A percentile compares a stretch with the other conserved stretches of the same genome.
Evolutionary conservation across 345 rosid species (phyloP).

Genomic region (Excoecaria cochinchinensis): DNA sequence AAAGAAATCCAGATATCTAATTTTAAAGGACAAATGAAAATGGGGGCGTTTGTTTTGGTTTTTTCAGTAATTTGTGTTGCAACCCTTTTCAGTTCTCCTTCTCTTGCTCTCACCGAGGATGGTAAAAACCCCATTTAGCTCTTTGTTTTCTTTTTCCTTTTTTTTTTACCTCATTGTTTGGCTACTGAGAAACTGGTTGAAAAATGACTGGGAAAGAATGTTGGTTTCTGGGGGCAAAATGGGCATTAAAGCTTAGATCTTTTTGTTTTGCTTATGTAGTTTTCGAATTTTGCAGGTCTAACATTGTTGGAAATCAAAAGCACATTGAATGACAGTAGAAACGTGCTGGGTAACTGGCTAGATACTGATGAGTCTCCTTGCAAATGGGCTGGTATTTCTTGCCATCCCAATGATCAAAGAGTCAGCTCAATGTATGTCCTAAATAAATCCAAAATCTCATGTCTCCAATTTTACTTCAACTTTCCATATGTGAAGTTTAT

Average conservation of each 20-base stretch:
- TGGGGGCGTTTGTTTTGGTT: slow-evolving; percentile 33
- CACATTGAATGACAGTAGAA: slow-evolving; percentile 70
- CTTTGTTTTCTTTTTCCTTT: not conserved
- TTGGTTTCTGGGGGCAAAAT: not conserved
- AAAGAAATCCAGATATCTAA: not conserved
- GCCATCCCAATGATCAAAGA: slow-evolving; percentile 60
- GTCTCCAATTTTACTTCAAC: not conserved
- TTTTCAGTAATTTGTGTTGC: slow-evolving; percentile 31
- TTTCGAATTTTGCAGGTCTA: slow-evolving; percentile 41
- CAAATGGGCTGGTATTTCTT: slow-evolving; percentile 89
- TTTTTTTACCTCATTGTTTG: not conserved
- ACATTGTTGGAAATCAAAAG: slow-evolving; percentile 73
- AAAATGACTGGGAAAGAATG: not conserved
- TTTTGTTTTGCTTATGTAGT: slow-evolving; percentile 5
- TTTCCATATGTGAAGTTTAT: not conserved
- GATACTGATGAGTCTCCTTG: slow-evolving; percentile 74
- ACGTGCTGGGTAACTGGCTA: slow-evolving; percentile 67
- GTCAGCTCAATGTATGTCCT: slow-evolving; percentile 64
- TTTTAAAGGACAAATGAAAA: slow-evolving; percentile 26
- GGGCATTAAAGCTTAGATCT: slow-evolving; percentile 17
- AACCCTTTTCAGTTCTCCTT: slow-evolving; percentile 37
- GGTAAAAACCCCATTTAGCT: slow-evolving; percentile 37
- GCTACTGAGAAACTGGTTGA: slow-evolving; percentile 10
- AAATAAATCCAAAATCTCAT: not conserved
- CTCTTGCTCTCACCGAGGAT: slow-evolving; percentile 56